Conservation (phyloP, 1,139 yeast species). For the Pichia sp. region DNA sequence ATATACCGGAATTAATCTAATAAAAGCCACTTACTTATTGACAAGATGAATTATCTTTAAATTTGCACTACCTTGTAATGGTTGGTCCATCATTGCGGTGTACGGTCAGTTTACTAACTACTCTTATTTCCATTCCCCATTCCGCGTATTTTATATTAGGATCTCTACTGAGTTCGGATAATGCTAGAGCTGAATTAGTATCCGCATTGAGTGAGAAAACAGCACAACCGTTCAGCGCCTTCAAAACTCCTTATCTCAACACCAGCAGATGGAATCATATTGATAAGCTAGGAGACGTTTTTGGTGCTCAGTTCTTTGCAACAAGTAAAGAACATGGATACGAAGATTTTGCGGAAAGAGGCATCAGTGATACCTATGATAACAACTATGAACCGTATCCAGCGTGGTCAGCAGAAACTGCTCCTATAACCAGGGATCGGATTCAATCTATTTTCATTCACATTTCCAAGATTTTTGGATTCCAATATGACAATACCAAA, state of each 20-base stretch:
- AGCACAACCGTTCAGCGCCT: conserved; percentile 46
- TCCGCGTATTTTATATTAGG: not conserved
- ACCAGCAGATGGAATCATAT: conserved; percentile 45
- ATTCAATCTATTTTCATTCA: conserved; percentile 54
- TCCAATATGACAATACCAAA: conserved; percentile 56
- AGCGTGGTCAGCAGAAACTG: conserved; percentile 43
- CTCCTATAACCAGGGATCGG: conserved; percentile 43
- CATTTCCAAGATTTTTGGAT: conserved; percentile 57
- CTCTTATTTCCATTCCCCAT: not conserved
- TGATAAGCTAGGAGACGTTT: conserved; percentile 33
- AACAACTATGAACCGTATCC: conserved; percentile 52
- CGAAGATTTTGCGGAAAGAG: conserved; percentile 40
- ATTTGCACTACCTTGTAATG: not conserved
- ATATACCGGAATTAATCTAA: not conserved
- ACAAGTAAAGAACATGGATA: conserved; percentile 30
- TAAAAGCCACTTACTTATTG: not conserved
- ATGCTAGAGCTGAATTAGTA: conserved; percentile 10
- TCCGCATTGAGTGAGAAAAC: conserved; percentile 38
- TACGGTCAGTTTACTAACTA: conserved; percentile 4
- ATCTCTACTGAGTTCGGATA: conserved; percentile 3
- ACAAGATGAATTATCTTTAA: not conserved
- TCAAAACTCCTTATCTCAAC: conserved; percentile 44
- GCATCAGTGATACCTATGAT: conserved; percentile 38
- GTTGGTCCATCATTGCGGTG: not conserved
- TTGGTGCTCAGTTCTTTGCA: conserved; percentile 26